phyloP scores from a whole-genome alignment of 192 early-diverging fungal species.

The Coemansia sp. region DNA sequence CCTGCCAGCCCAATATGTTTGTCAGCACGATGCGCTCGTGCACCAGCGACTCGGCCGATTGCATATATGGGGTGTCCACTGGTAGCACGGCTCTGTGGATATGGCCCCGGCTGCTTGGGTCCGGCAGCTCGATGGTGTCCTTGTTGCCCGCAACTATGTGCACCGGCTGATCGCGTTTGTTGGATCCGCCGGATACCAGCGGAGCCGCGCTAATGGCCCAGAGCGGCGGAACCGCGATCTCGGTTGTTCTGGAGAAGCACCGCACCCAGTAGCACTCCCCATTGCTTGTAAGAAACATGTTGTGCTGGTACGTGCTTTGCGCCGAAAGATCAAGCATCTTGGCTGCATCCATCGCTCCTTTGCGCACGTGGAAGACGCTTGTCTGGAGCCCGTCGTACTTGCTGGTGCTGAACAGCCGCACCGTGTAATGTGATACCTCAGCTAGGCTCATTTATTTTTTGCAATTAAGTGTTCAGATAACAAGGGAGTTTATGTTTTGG shows the following conservation, averaged over 20 bases:
- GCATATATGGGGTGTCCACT: conserved; percentile 2
- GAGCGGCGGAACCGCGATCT: conserved; percentile 15
- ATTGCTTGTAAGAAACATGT: conserved; percentile 7
- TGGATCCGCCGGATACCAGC: not conserved
- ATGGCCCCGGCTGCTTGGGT: not conserved
- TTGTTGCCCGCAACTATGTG: too few relatives aligned
- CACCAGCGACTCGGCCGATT: not conserved
- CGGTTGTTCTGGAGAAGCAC: conserved; percentile 11
- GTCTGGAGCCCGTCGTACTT: conserved; percentile 21
- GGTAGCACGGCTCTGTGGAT: not conserved
- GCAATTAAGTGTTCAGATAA: too few relatives aligned
- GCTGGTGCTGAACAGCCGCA: conserved; percentile 24
- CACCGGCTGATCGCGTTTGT: too few relatives aligned
- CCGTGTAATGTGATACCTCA: conserved; percentile 13
- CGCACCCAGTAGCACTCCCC: conserved; percentile 8
- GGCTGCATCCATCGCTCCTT: not conserved
- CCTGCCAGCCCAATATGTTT: conserved; percentile 11
- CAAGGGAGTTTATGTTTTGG: too few relatives aligned
- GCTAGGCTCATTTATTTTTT: conserved; percentile 3
- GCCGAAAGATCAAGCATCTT: conserved; percentile 7
- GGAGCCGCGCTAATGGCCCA: conserved; percentile 19
- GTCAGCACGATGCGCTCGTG: conserved; percentile 19
- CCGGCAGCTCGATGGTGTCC: not conserved
- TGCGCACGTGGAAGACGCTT: conserved; percentile 14
- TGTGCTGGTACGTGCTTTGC: conserved; percentile 10